Evolutionary conservation across 345 rosid species (phyloP).

Genomic region (Gynandropsis gynandra): DNA sequence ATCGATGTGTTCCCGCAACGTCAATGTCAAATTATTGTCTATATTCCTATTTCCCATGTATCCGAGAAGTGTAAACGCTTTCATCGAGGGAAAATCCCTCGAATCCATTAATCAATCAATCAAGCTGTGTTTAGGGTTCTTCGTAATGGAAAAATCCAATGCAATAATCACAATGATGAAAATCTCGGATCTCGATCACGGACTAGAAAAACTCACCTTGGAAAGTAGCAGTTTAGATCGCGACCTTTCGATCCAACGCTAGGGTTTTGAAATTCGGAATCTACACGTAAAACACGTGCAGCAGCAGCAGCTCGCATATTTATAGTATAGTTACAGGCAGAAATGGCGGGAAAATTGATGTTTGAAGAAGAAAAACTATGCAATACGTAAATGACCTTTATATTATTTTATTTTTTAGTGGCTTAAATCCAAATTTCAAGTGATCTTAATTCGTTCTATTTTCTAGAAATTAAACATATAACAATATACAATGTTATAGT

Average conservation of each 20-base stretch:
- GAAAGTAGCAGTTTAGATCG: slow-evolving; percentile 1
- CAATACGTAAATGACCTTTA: neutral
- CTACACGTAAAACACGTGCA: neutral
- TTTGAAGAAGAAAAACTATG: neutral
- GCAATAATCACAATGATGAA: slow-evolving; percentile 3
- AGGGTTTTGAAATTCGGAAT: neutral
- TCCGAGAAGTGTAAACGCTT: slow-evolving; percentile 1
- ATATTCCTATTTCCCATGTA: slow-evolving; percentile 4
- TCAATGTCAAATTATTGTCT: slow-evolving; percentile 5
- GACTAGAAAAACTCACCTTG: slow-evolving; percentile 15
- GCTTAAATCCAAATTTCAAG: no score
- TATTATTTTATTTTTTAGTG: slow-evolving; percentile 8
- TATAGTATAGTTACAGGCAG: neutral
- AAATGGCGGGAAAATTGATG: slow-evolving; percentile 1
- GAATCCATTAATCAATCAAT: slow-evolving; percentile 12
- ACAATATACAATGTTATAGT: no score
- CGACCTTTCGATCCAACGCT: slow-evolving; percentile 8
- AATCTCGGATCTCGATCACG: slow-evolving; percentile 8
- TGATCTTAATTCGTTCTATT: no score
- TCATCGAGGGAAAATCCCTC: neutral
- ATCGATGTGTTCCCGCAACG: slow-evolving; percentile 5
- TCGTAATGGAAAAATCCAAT: slow-evolving; percentile 10
- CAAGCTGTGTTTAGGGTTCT: slow-evolving; percentile 21
- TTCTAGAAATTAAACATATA: no score
- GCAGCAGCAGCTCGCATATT: neutral